Evolutionary conservation across 768 basidiomycete genomes (phyloP), one percentile per base, ranked within the genome.

Genomic region (Arthromyces matolae): DNA sequence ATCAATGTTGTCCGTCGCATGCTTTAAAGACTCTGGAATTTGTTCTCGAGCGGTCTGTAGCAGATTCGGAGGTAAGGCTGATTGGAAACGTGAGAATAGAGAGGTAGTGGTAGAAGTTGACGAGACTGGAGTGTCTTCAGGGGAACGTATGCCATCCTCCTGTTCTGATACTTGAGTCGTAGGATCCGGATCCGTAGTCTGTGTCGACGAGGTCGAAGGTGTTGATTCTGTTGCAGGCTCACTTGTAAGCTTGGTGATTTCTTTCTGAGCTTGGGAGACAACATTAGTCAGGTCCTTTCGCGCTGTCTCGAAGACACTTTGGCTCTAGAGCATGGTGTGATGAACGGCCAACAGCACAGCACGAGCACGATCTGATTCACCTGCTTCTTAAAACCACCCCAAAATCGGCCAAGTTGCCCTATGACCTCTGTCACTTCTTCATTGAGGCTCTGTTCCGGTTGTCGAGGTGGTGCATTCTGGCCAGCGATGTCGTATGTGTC

Each of bases 361-460:
- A 29, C 14, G 35, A 24, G 8, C 34, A 35, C 22, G 16, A 37
- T 31, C 28, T 40, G 59, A 81, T 54, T 56, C n/a, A 83, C 92
- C 83, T 93, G 92, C 64, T 86, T 89, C 72, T 83, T 81, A 60
- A 94, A 87, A 24, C 90, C 88, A 36, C 91, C 91, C 93, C 93
- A 96, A 61, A 93, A 84, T 42, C 85, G 75, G 23, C 84, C 83
- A 10, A 95, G 71, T 59, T 90, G 86, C n/a, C 89, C 89, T 33
- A 94, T 81, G 19, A 93, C 93, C 59, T 95, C 86, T 2, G 78
- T 77, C 12, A 96, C 89, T 64, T 96, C 93, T 59, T 94, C 86
- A 59, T 94, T 85, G 35, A 96, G 69, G 47, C 75, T 79, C 33
- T 79, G 78, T 24, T 79, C 69, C 27, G 71, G 65, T 29, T 64